These are phyloP conservation scores for Ciborinia camelliae DNA, from an alignment of 2,329 filamentous ascomycete genomes.

Conservation along the genomic window DNA sequence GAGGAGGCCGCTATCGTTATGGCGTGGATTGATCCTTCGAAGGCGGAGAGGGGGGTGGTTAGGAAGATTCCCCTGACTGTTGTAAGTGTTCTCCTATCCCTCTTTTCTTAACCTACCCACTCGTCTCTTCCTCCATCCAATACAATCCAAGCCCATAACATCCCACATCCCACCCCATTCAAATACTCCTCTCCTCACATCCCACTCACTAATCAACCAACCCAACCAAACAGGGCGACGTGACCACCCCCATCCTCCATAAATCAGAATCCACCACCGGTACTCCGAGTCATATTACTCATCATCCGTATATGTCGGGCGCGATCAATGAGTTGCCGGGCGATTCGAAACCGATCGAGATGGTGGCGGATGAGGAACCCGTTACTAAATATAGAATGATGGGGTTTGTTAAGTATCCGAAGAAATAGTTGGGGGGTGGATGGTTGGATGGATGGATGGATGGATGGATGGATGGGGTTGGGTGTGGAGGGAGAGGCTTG, in stretches of 20 bases:
- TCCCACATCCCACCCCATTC: too few relatives aligned
- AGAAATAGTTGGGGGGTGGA: background rate
- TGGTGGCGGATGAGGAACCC: conserved; percentile 16
- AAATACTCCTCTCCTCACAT: too few relatives aligned
- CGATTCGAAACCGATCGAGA: conserved; percentile 6
- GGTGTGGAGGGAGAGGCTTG: too few relatives aligned
- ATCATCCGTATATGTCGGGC: conserved; percentile 3
- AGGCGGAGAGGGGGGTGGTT: conserved; percentile 36
- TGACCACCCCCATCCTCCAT: conserved; percentile 8
- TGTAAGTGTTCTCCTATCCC: background rate
- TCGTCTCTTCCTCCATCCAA: background rate
- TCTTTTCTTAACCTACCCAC: background rate
- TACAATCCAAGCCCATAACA: too few relatives aligned
- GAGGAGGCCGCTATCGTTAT: conserved; percentile 41
- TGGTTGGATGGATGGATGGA: too few relatives aligned
- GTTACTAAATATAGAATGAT: conserved; percentile 17
- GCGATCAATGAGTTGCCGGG: conserved; percentile 11
- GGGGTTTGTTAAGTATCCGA: conserved; percentile 10
- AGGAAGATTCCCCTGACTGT: conserved; percentile 35
- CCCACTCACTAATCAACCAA: too few relatives aligned
- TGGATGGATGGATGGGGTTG: too few relatives aligned
- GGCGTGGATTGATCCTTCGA: conserved; percentile 41
- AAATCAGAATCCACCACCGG: conserved; percentile 2
- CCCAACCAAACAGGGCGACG: background rate
- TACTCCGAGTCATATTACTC: too few relatives aligned